Base-by-base conservation (phyloP, 2,329 filamentous ascomycete genomes). In the Colletotrichum theobromicola region DNA sequence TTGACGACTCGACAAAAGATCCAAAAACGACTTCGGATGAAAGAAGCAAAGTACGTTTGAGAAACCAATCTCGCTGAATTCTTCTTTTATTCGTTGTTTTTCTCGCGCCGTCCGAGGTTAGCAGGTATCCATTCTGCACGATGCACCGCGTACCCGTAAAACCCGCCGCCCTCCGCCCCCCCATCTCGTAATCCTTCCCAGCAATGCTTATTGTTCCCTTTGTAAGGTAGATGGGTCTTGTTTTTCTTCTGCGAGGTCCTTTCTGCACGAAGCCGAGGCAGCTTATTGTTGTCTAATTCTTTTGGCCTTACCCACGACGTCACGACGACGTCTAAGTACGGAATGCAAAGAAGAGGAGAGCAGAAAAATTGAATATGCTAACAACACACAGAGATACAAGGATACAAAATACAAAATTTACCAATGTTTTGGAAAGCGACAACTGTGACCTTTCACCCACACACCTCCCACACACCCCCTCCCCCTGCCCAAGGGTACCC, bases 191-290 rank as follows among this genome's bases (percentile, higher is more conserved):
- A 72, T 55, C 62, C 62, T 57, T 62, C 62, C 62, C 72, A 67
- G 26, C 37, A 57, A 74, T 67, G 72, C 72, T 74, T 73, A 70
- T 69, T 73, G 70, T 70, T 73, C 70, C 70, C 70, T 72, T 62
- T 67, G 63, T 72, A 35, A 58, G 18, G 28, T 28, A 30, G 30
- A 58, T 16, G 28, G 24, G 26, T 35, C 37, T 34, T 24, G 21
- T 57, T 28, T 57, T 28, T 21, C 12, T 28, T 53, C 42, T 35
- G 60, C 32, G 60, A 30, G 60, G 60, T 32, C 32, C 28, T 32
- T 37, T 64, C 61, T 21, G 21, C 24, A 24, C 16, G 21, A 16
- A 26, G 35, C 61, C 21, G 61, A 26, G 24, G 57, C 57, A 24
- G 24, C 24, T 57, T 28, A 8, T 21, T 21, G n/a, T 0, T 13